phyloP scores from a whole-genome alignment of 495 filamentous ascomycete species.

The Trichoderma erinaceum region DNA sequence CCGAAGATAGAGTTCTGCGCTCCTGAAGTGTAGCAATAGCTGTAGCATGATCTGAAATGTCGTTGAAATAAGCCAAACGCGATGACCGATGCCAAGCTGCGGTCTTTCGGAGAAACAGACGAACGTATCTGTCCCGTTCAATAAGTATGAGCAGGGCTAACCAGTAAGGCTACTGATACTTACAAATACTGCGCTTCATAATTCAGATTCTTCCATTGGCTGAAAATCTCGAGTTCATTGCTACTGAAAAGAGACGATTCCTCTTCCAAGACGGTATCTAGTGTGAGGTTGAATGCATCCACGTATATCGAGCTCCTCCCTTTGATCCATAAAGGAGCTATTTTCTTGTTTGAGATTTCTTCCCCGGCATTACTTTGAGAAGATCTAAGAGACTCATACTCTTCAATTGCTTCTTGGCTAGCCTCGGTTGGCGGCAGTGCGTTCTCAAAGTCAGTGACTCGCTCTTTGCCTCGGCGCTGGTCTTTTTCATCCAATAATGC shows the following conservation, averaged over 20 bases:
- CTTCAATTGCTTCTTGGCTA: constrained; percentile 65
- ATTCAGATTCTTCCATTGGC: constrained; percentile 61
- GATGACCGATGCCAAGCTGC: constrained; percentile 87
- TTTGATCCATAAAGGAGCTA: constrained; percentile 39
- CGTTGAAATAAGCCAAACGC: constrained; percentile 68
- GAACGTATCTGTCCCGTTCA: constrained; percentile 58
- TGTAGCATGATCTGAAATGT: constrained; percentile 65
- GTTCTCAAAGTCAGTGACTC: constrained; percentile 68
- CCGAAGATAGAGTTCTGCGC: constrained; percentile 17
- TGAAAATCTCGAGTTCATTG: constrained; percentile 72
- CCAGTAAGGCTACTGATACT: constrained; percentile 30
- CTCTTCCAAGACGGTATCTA: constrained; percentile 85
- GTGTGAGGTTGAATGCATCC: constrained; percentile 90
- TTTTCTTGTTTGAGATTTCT: constrained; percentile 29
- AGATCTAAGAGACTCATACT: constrained; percentile 60
- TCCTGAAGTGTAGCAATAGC: constrained; percentile 55
- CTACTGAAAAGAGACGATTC: constrained; percentile 83
- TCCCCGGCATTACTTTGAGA: constrained; percentile 42
- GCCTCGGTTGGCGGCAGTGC: constrained; percentile 62
- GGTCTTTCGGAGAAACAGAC: constrained; percentile 89
- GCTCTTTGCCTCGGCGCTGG: constrained; percentile 25
- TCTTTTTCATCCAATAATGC: constrained; percentile 21
- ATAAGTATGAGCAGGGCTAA: constrained; percentile 18
- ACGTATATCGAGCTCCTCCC: constrained; percentile 85
- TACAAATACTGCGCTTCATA: constrained; percentile 94